Evolutionary conservation across 75 land plant genomes (phyloP).

Genomic region (Pseudotsuga menziesii): DNA sequence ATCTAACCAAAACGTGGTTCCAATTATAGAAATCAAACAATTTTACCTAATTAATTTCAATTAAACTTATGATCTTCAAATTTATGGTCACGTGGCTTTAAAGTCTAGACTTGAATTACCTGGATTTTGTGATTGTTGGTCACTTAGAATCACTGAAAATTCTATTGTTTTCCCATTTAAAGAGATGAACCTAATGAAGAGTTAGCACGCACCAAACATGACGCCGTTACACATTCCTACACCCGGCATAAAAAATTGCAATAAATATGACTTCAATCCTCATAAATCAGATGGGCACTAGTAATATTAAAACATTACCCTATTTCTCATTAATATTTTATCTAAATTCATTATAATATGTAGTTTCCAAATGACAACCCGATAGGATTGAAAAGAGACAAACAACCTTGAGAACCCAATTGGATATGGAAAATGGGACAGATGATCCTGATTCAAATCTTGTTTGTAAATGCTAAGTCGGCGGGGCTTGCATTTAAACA

Average conservation of each 20-base stretch:
- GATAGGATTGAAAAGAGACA: too few species aligned
- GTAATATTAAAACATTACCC: too few species aligned
- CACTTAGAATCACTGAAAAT: constrained; percentile 76
- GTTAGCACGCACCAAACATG: constrained; percentile 43
- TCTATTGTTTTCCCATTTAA: constrained; percentile 42
- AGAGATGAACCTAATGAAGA: constrained; percentile 67
- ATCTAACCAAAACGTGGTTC: constrained; percentile 75
- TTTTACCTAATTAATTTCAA: background rate
- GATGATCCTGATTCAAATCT: constrained; percentile 66
- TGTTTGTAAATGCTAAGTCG: constrained; percentile 65
- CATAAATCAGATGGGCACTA: too few species aligned
- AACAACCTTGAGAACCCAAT: background rate
- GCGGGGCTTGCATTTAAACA: constrained; percentile 96
- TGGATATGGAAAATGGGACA: constrained; percentile 1
- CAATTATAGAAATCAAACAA: constrained; percentile 73
- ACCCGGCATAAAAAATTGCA: constrained; percentile 47
- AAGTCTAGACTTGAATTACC: constrained; percentile 24
- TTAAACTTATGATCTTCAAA: too few species aligned
- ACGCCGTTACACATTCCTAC: constrained; percentile 82
- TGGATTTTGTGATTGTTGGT: constrained; percentile 39
- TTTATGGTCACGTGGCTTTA: too few species aligned
- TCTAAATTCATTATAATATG: too few species aligned
- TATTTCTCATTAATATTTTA: background rate
- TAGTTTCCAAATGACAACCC: too few species aligned
- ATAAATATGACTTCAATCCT: background rate